Percentiles rank a stretch among this genome's conserved stretches.
Conservation (phyloP, 2,329 filamentous ascomycete genomes). For the Fusarium virguliforme region DNA sequence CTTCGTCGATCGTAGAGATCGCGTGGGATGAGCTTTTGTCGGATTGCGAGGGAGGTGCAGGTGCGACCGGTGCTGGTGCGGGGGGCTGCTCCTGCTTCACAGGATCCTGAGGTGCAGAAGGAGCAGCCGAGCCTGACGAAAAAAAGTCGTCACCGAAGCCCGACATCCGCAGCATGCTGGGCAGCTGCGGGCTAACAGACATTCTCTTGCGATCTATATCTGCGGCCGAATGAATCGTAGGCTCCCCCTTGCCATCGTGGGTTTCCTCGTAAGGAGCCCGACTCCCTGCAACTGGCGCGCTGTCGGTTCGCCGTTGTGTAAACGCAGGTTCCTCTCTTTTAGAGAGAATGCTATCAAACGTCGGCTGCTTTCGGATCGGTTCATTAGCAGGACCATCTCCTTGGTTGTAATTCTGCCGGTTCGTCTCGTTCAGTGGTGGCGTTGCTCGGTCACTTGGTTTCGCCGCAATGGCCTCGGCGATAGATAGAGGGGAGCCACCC, state of each 20-base stretch:
- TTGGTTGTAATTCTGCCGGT: constrained; percentile 18
- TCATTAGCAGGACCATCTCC: constrained; percentile 20
- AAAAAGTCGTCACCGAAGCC: constrained; percentile 74
- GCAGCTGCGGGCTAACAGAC: constrained; percentile 72
- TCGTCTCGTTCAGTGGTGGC: constrained; percentile 30
- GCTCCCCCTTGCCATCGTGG: constrained; percentile 20
- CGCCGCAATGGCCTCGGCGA: constrained; percentile 66
- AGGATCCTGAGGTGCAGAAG: constrained; percentile 26
- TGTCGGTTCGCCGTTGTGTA: constrained; percentile 7
- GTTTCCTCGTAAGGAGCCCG: constrained; percentile 17
- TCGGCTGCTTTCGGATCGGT: constrained; percentile 39
- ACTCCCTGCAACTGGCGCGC: constrained; percentile 16
- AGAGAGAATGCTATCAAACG: constrained; percentile 44
- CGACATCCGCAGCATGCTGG: constrained; percentile 72
- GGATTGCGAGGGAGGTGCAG: constrained; percentile 13
- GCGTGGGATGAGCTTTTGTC: constrained; percentile 10
- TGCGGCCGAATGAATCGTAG: constrained; percentile 27
- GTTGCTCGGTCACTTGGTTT: constrained; percentile 56
- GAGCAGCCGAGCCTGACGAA: constrained; percentile 49
- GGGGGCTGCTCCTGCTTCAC: constrained; percentile 35
- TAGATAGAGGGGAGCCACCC: constrained; percentile 71
- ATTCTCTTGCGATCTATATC: constrained; percentile 53
- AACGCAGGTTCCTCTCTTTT: constrained; percentile 34
- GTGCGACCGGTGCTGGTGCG: not conserved
- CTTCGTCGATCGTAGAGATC: constrained; percentile 25